A percentile compares a stretch with the other conserved stretches of the same genome.
These are phyloP conservation scores for Afroboletus lepidellus DNA, from an alignment of 1,284 basidiomycete genomes.

Conservation along the genomic window DNA sequence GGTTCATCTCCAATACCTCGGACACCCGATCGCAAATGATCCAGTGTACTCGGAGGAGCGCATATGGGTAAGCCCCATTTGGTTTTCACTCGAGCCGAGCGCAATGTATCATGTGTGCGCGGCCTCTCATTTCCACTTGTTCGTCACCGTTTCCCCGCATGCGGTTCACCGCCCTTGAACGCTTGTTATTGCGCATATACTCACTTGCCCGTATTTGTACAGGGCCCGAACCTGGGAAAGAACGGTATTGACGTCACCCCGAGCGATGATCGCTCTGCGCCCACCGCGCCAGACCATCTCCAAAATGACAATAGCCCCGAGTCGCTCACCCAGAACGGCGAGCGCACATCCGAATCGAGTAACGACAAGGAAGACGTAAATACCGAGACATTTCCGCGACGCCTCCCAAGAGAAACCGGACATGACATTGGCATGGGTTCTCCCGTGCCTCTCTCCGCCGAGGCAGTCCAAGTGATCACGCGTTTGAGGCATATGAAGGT, in stretches of 20 bases:
- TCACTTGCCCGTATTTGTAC: slow-evolving; percentile 6
- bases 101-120: not conserved
- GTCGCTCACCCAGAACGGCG: slow-evolving; percentile 14
- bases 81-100: not conserved
- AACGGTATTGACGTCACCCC: slow-evolving; percentile 80
- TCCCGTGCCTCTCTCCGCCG: slow-evolving; percentile 79
- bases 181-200: not conserved
- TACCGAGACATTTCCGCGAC: slow-evolving; percentile 25
- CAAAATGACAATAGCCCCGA: slow-evolving; percentile 36
- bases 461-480: slow-evolving; percentile 84
- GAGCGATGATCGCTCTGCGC: slow-evolving; percentile 61
- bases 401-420: slow-evolving; percentile 76
- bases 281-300: slow-evolving; percentile 61
- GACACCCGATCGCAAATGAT: slow-evolving; percentile 92
- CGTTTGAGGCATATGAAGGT: slow-evolving; percentile 86
- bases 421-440: slow-evolving; percentile 89
- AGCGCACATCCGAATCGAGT: slow-evolving; percentile 18
- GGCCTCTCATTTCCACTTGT: not conserved
- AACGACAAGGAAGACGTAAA: slow-evolving; percentile 1
- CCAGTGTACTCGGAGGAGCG: slow-evolving; percentile 77
- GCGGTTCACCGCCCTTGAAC: not conserved
- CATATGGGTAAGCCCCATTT: slow-evolving; percentile 68
- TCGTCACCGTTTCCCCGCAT: not conserved
- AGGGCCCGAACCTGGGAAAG: slow-evolving; percentile 74
- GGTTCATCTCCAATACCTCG: slow-evolving; percentile 95